Conservation (phyloP, 345 rosid species). For the Lepidium sativum region DNA sequence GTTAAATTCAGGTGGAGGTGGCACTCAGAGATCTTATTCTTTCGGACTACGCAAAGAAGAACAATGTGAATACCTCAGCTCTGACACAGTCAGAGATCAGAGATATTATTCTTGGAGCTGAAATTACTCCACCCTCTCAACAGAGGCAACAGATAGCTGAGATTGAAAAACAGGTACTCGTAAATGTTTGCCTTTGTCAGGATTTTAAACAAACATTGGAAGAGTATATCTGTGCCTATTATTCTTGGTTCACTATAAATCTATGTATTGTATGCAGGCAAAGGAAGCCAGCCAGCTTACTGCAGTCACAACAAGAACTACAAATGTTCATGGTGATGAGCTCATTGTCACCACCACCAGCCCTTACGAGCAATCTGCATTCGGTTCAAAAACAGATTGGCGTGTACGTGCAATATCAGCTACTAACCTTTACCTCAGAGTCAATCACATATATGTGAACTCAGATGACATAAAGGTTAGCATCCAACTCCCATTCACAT, state of each 20-base stretch:
- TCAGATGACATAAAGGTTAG: constrained; percentile 67
- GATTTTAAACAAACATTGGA: no score
- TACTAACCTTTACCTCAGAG: constrained; percentile 83
- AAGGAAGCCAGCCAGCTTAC: constrained; percentile 83
- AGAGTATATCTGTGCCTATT: no score
- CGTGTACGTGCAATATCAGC: constrained; percentile 94
- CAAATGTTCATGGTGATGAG: constrained; percentile 87
- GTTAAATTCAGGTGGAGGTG: constrained; percentile 47
- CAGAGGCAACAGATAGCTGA: constrained; percentile 94
- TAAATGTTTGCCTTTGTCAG: no score
- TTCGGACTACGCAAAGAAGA: constrained; percentile 90
- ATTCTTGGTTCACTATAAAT: no score
- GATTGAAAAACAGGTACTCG: constrained; percentile 57
- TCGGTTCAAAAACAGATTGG: constrained; percentile 86
- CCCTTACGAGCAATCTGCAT: constrained; percentile 81
- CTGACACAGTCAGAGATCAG: constrained; percentile 91
- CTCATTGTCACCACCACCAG: constrained; percentile 69
- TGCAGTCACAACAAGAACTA: constrained; percentile 78
- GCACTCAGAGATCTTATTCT: constrained; percentile 79
- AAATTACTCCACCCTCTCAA: constrained; percentile 94
- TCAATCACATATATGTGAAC: constrained; percentile 76
- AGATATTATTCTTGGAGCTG: constrained; percentile 92
- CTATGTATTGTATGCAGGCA: constrained; percentile 19
- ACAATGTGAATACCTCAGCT: constrained; percentile 85
- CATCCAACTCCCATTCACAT: no score